Conservation (phyloP, 2,329 filamentous ascomycete genomes). For the Monilinia fructigena region DNA sequence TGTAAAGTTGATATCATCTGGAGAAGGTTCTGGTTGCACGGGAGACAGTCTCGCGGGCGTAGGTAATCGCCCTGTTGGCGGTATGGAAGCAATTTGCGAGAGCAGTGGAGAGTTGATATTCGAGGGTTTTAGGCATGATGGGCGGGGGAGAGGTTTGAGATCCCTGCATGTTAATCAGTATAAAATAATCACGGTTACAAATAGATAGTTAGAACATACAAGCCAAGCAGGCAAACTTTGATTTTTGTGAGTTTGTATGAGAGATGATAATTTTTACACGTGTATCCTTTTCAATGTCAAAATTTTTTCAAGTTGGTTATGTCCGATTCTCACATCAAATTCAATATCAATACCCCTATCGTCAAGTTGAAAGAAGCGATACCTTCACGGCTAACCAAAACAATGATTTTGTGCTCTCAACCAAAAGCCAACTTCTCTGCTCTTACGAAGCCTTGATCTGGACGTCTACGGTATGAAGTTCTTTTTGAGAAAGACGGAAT, state of each 20-base stretch:
- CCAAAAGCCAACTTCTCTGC: conserved; percentile 92
- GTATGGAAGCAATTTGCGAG: conserved; percentile 69
- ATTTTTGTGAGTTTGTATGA: conserved; percentile 74
- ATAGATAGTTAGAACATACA: conserved; percentile 45
- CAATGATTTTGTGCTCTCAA: conserved; percentile 74
- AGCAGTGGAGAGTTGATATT: conserved; percentile 70
- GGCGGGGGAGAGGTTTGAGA: conserved; percentile 82
- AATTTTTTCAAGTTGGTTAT: conserved; percentile 76
- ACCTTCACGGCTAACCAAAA: conserved; percentile 73
- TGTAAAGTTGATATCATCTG: conserved; percentile 73
- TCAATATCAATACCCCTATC: conserved; percentile 83
- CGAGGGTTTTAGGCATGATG: conserved; percentile 74
- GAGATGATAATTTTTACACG: conserved; percentile 80
- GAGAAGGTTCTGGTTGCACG: conserved; percentile 79
- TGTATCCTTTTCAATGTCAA: conserved; percentile 73
- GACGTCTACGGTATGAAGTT: conserved; percentile 73
- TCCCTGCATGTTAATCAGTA: conserved; percentile 19
- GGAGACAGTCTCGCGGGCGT: conserved; percentile 79
- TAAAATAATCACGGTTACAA: background rate
- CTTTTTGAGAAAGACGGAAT: conserved; percentile 59
- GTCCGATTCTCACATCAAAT: conserved; percentile 79
- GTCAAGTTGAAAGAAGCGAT: conserved; percentile 83
- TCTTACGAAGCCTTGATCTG: conserved; percentile 76
- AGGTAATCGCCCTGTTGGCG: conserved; percentile 79
- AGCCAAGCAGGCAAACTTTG: conserved; percentile 72